Evolutionary conservation across 192 early-diverging fungal genomes (phyloP).

Genomic region (Coemansia sp.): DNA sequence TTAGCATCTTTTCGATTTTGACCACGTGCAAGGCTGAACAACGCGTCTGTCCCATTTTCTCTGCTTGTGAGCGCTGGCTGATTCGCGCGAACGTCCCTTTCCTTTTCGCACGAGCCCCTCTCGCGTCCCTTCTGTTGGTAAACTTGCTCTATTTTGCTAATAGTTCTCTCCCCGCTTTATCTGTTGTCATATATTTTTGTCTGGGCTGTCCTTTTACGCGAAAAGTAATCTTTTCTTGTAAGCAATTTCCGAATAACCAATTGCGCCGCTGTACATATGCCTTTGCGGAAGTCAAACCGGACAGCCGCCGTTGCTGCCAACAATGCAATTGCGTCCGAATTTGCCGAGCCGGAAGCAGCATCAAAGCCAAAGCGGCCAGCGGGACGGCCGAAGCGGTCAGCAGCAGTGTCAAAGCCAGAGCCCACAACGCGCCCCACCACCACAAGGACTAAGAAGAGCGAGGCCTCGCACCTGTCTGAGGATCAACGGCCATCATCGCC

Average conservation of each 20-base stretch:
- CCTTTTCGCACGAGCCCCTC: not conserved
- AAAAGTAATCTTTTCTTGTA: not conserved
- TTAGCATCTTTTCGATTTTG: not conserved
- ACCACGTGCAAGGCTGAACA: not conserved
- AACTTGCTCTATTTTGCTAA: not conserved
- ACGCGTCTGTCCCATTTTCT: not conserved
- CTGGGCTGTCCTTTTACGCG: not conserved
- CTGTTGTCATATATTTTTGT: conserved; percentile 4
- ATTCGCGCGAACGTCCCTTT: not conserved
- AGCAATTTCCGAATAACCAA: not conserved
- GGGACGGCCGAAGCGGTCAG: not conserved
- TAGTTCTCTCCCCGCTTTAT: not conserved
- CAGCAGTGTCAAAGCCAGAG: not conserved
- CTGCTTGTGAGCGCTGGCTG: not conserved
- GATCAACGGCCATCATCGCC: conserved; percentile 6
- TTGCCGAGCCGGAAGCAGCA: not conserved
- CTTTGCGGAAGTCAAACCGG: conserved; percentile 19
- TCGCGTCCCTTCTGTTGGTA: conserved; percentile 8
- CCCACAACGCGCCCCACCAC: not conserved
- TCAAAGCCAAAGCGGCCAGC: not conserved
- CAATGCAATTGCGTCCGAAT: conserved; percentile 9
- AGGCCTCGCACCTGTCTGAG: conserved; percentile 1
- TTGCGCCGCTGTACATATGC: conserved; percentile 14
- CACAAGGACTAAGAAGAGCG: not conserved
- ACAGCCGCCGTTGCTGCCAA: conserved; percentile 9